Conservation (phyloP, 169 alveolate genomes). For the Plasmodium gonderi region DNA sequence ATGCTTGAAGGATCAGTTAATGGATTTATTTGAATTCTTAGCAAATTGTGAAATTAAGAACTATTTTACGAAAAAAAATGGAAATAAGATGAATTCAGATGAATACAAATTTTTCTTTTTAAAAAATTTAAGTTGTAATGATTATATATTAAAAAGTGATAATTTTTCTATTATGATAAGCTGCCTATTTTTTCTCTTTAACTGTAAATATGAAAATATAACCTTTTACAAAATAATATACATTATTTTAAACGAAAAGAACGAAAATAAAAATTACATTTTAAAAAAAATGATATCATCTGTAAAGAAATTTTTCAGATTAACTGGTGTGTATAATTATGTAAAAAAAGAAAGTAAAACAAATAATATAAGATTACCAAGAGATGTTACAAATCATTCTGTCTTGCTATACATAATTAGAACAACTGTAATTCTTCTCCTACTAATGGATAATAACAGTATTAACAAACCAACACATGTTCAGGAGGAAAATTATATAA, state of each 20-base stretch:
- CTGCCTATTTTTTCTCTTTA: slow-evolving; percentile 35
- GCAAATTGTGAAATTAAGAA: slow-evolving; percentile 32
- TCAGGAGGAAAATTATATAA: slow-evolving; percentile 22
- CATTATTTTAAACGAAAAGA: slow-evolving; percentile 29
- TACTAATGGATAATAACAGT: slow-evolving; percentile 46
- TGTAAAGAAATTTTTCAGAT: slow-evolving; percentile 24
- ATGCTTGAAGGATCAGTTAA: slow-evolving; percentile 4
- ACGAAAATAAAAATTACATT: slow-evolving; percentile 44
- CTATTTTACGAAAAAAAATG: slow-evolving; percentile 21
- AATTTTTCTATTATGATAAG: slow-evolving; percentile 42
- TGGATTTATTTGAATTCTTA: slow-evolving; percentile 13
- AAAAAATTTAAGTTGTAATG: slow-evolving; percentile 38
- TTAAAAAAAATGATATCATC: slow-evolving; percentile 42
- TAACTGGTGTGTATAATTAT: slow-evolving; percentile 9
- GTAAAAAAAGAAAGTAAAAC: slow-evolving; percentile 34
- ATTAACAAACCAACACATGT: slow-evolving; percentile 3
- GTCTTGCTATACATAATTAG: slow-evolving; percentile 42
- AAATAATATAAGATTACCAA: slow-evolving; percentile 31
- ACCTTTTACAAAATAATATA: slow-evolving; percentile 41
- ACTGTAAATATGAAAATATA: slow-evolving; percentile 20
- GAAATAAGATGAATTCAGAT: slow-evolving; percentile 8
- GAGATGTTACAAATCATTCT: slow-evolving; percentile 43
- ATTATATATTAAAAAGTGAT: slow-evolving; percentile 15
- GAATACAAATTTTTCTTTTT: slow-evolving; percentile 45
- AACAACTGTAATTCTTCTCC: slow-evolving; percentile 37